Conservation (phyloP, 805 yeast species). For the Saccharomycopsis sp. region DNA sequence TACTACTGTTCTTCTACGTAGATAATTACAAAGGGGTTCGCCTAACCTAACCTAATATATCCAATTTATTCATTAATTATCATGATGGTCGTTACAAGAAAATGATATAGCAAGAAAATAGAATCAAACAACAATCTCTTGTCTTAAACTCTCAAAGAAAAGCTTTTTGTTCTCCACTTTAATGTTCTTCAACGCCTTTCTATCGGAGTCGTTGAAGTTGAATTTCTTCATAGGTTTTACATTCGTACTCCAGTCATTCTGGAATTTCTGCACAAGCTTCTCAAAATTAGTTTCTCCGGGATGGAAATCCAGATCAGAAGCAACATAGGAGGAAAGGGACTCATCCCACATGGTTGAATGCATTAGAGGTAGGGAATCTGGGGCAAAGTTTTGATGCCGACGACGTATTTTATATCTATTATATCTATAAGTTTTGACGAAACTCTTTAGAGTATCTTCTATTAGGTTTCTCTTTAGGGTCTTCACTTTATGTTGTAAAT, state of each 20-base stretch:
- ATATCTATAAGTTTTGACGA: conserved; percentile 12
- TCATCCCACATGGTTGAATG: not conserved
- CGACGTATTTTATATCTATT: not conserved
- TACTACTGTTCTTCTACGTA: too few species aligned
- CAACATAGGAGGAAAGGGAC: not conserved
- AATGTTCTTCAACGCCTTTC: not conserved
- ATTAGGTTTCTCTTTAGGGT: conserved; percentile 3
- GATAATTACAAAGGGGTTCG: too few species aligned
- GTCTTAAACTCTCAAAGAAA: not conserved
- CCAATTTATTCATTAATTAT: too few species aligned
- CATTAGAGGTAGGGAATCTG: not conserved
- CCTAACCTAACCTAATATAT: too few species aligned
- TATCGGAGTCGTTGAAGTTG: not conserved
- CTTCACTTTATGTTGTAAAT: conserved; percentile 2
- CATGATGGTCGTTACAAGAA: not conserved
- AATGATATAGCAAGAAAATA: too few species aligned
- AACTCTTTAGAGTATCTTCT: conserved; percentile 12
- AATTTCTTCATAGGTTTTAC: not conserved
- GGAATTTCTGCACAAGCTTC: not conserved
- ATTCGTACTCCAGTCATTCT: not conserved
- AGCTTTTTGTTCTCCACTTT: not conserved
- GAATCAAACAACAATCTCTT: not conserved
- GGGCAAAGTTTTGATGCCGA: not conserved
- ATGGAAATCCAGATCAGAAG: not conserved
- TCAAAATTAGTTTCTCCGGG: not conserved